A percentile compares a stretch with the other conserved stretches of the same genome.
Conservation (phyloP, 306 rosid species). For the Lagenaria siceraria region DNA sequence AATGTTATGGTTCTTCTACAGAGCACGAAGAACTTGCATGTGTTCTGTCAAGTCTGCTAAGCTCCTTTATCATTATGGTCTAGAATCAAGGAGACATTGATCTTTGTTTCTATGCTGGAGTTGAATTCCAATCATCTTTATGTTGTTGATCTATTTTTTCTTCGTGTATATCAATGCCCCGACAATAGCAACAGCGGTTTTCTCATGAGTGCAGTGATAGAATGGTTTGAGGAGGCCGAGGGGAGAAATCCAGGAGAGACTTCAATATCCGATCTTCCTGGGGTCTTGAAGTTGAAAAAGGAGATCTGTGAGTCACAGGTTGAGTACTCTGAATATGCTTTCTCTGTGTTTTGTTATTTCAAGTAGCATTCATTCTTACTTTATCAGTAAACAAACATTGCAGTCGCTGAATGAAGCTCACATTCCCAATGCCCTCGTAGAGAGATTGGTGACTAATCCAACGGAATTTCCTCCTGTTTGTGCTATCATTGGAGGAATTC, state of each 20-base stretch:
- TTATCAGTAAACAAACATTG: constrained; percentile 8
- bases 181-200: neutral
- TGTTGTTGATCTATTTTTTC: neutral
- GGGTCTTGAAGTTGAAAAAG: constrained; percentile 52
- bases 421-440: constrained; percentile 55
- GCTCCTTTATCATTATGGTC: neutral
- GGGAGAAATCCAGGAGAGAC: constrained; percentile 53
- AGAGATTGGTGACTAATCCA: constrained; percentile 47
- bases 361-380: constrained; percentile 9
- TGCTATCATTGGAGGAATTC: constrained; percentile 83
- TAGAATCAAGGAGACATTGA: neutral
- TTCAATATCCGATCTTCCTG: constrained; percentile 52
- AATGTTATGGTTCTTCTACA: neutral
- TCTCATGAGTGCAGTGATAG: constrained; percentile 41
- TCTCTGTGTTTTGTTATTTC: neutral
- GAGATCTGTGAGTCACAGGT: constrained; percentile 73
- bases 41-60: neutral
- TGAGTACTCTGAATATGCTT: constrained; percentile 5
- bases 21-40: neutral
- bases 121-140: constrained; percentile 3
- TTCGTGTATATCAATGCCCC: neutral
- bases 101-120: neutral
- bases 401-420: constrained; percentile 69
- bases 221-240: constrained; percentile 68
- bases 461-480: constrained; percentile 94